Base-by-base conservation (phyloP, 805 yeast genomes). In the Candida arabinofermentans region DNA sequence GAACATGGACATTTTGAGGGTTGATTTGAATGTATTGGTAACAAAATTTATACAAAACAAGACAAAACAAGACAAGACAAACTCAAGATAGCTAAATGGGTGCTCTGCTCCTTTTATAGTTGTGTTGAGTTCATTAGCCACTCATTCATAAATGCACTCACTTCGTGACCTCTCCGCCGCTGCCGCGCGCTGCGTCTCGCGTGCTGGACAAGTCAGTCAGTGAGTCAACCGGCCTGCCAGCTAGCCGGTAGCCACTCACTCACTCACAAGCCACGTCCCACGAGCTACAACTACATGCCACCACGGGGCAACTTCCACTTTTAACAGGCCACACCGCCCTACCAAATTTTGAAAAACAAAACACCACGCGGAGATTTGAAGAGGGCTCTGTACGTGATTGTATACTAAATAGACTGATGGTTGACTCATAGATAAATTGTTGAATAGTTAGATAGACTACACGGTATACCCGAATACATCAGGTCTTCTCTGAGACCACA, bases 401-500 rank as follows among this genome's bases (percentile, higher is more conserved):
- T 26, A 12, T 26, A 26, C 13, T 13, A 5, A 23, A 7, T 23
- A 7, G 6, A 23, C 24, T n/a, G n/a, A n/a, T n/a, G n/a, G n/a
- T n/a, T n/a, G n/a, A n/a, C n/a, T n/a, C n/a, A n/a, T n/a, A n/a
- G 24, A 7, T 23, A 23, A 23, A 7, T 23, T 6, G 8, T 23
- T 23, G 24, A 23, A 7, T 23, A 23, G 24, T 7, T 23, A 23
- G 24, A 23, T 23, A 23, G 24, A 23, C 37, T 44, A 64, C 10
- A 64, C 61, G 26, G 56, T 57, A 42, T 66, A 65, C n/a, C 77
- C 73, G 55, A 78, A 73, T 2, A 82, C 73, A 41, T 77, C 85
- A 2, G 76, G 69, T 39, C 93, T 69, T 46, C 93, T 70, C 57
- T 88, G 96, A 1, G 70, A 62, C 77, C 84, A 73, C 34, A 88